Evolutionary conservation across 1,284 basidiomycete genomes (phyloP).

Genomic region (Boletus mariae): DNA sequence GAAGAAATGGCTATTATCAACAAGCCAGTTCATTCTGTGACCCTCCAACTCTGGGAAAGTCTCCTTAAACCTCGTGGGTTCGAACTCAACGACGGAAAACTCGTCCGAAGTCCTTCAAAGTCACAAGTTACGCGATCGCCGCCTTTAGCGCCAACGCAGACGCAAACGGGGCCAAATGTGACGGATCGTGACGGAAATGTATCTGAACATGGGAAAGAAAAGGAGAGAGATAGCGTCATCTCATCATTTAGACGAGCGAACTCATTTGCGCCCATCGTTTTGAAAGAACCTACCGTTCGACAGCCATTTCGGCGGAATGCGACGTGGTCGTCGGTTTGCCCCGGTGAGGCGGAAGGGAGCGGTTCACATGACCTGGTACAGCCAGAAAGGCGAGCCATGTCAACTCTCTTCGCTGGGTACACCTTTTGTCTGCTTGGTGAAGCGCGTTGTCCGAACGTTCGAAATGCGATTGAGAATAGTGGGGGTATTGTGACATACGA

Average conservation of each 20-base stretch:
- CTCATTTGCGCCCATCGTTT: conserved; percentile 48
- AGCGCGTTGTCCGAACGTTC: conserved; percentile 52
- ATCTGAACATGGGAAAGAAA: conserved; percentile 12
- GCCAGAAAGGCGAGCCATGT: conserved; percentile 1
- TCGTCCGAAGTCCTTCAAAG: conserved; percentile 56
- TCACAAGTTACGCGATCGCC: conserved; percentile 25
- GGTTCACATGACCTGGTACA: conserved; percentile 7
- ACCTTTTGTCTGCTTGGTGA: conserved; percentile 61
- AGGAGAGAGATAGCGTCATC: conserved; percentile 43
- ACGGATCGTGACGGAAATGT: neutral
- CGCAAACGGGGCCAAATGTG: conserved; percentile 1
- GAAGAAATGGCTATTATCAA: conserved; percentile 54
- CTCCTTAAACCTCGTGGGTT: conserved; percentile 64
- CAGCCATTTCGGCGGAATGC: conserved; percentile 49
- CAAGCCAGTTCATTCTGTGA: conserved; percentile 54
- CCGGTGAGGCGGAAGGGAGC: conserved; percentile 18
- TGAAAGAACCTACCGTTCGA: conserved; percentile 29
- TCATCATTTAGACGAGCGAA: conserved; percentile 53
- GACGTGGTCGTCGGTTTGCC: conserved; percentile 23
- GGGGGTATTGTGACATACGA: conserved; percentile 49
- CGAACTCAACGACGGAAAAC: conserved; percentile 49
- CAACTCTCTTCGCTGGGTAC: conserved; percentile 48
- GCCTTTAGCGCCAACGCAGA: conserved; percentile 8
- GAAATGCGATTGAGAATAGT: conserved; percentile 51
- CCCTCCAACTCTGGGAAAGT: conserved; percentile 63